Evolutionary conservation across 2,329 filamentous ascomycete species (phyloP).

Genomic region (Epichloe gansuensis): DNA sequence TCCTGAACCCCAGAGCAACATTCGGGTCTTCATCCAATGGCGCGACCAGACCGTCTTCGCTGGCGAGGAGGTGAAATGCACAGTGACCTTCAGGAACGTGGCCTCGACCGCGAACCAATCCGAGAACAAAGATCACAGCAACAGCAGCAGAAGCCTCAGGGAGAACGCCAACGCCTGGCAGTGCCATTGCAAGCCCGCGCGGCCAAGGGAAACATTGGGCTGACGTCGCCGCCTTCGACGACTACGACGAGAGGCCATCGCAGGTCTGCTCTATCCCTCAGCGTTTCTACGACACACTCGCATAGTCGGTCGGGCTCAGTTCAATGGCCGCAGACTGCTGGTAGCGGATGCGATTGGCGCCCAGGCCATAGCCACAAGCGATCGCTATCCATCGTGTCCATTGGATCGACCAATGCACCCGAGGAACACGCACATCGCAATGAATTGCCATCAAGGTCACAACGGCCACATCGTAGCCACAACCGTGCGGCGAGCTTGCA

Average conservation of each 20-base stretch:
- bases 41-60: constrained; percentile 90
- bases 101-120: constrained; percentile 31
- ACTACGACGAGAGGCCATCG: constrained; percentile 44
- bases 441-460: constrained; percentile 28
- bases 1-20: constrained; percentile 48
- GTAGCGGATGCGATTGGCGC: constrained; percentile 18
- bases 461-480: constrained; percentile 52
- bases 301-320: constrained; percentile 34
- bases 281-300: constrained; percentile 33
- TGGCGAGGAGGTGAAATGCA: constrained; percentile 90
- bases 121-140: constrained; percentile 12
- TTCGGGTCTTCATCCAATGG: constrained; percentile 93
- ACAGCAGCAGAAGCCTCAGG: constrained; percentile 13
- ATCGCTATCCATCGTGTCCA: constrained; percentile 72
- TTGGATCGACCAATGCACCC: constrained; percentile 44
- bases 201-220: constrained; percentile 28
- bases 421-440: constrained; percentile 34
- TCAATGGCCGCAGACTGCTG: constrained; percentile 31
- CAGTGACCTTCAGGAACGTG: constrained; percentile 91
- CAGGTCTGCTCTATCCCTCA: constrained; percentile 52
- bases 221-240: constrained; percentile 32
- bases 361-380: constrained; percentile 54
- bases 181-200: constrained; percentile 31
- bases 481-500: constrained; percentile 72
- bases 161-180: constrained; percentile 25